Base-by-base conservation (phyloP, 2,329 filamentous ascomycete genomes). In the Fusarium pilosicola region DNA sequence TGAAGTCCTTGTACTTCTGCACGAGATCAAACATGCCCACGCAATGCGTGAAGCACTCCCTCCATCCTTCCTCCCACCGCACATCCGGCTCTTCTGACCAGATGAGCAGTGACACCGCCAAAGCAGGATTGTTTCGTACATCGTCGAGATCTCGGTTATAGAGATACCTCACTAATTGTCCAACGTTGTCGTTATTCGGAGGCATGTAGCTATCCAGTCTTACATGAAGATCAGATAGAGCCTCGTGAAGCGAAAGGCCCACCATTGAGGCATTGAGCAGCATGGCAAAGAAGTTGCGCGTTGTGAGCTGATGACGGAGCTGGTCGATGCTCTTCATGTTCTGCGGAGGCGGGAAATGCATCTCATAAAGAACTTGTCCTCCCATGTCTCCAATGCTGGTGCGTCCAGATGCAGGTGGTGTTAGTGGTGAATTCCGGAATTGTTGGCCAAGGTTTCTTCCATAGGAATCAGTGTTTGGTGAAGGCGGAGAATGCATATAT, bases 241-340 rank as follows among this genome's bases (percentile, higher is more conserved):
- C 90, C 74, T 92, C 89, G 72, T 87, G 88, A 1, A 93, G 79
- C 9, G 91, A 90, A 3, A 89, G 77, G 0, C 92, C 92, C 6
- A 93, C 91, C 0, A 93, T 84, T 0, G 91, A 91, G 28, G 89
- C 88, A 58, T 89, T 86, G 75, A 89, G 91, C 5, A 93, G 80
- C 39, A 93, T 81, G 0, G 91, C 91, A 74, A 94, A 90, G 49
- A 93, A 88, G 75, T 93, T 94, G 26, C 92, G 88, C 2, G 91
- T 91, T 0, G 91, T 91, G 52, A 93, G 85, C 73, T 91, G 89
- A 71, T 92, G 86, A 2, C 89, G 84, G 4, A 87, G 84, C 61
- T 86, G 86, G 46, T 86, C 87, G 24, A 80, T 80, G 76, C 81
- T 86, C 74, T 77, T 85, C 44, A 87, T 75, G 42, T 87, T 85